phyloP scores from a whole-genome alignment of 129 eudicot species.

The Chrysanthemum makinoi region DNA sequence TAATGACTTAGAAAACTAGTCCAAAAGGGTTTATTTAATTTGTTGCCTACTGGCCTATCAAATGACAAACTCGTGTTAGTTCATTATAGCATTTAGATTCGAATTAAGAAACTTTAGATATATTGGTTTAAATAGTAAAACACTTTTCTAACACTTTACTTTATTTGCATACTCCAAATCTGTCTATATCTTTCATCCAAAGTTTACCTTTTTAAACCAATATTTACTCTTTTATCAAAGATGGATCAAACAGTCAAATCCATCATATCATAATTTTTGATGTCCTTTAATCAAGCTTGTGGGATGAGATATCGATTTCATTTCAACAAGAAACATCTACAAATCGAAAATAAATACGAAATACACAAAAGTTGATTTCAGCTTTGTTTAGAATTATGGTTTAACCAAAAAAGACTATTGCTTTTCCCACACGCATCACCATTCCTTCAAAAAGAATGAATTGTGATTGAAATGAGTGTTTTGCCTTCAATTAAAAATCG shows the following conservation, averaged over 20 bases:
- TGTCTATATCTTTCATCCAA: not conserved
- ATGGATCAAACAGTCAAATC: not conserved
- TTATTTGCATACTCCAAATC: not conserved
- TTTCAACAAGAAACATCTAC: not conserved
- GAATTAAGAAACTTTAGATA: not conserved
- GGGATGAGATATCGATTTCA: constrained; percentile 21
- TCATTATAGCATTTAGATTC: not conserved
- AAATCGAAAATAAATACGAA: not conserved
- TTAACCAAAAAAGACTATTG: not conserved
- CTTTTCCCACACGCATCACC: not conserved
- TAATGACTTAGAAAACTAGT: not conserved
- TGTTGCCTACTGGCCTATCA: not conserved
- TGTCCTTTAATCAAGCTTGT: not conserved
- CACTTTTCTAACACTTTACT: not conserved
- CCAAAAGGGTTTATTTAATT: not conserved
- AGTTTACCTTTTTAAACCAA: constrained; percentile 8
- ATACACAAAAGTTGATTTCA: not conserved
- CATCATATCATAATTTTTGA: not conserved
- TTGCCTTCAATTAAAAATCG: not conserved
- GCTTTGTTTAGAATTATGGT: not conserved
- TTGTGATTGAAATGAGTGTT: not conserved
- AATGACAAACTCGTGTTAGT: not conserved
- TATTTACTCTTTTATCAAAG: not conserved
- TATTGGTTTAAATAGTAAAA: not conserved
- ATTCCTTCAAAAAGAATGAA: not conserved